Evolutionary conservation across 257 asterid species (phyloP), one percentile per base, ranked within the genome.

Genomic region (Jaltomata sinuosa): DNA sequence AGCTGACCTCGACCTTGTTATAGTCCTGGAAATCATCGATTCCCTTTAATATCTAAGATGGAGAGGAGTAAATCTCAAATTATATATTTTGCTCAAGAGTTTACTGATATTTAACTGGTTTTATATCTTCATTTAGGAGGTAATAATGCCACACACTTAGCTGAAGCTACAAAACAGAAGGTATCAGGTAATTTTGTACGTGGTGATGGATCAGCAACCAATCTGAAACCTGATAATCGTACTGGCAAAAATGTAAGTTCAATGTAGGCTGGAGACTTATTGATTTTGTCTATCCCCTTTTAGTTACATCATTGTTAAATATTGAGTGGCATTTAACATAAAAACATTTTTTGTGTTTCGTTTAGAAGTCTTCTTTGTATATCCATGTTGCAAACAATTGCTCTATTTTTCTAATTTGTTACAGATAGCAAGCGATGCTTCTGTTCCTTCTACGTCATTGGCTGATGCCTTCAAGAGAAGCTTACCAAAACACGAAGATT

Each of bases 381-480:
- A 77, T 49, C 62, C 29, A 49, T 77, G 62, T 9, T 77, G 18
- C 10, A 16, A 45, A 49, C 61, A 27, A 49, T 49, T 22, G 27
- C 19, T 55, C 84, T 4, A 38, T 59, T 38, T 80, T 36, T 59
- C 54, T 59, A 22, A 55, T 81, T 53, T 52, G 7, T 45, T 52
- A 36, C 83, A 85, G 85, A 76, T 71, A 19, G 22, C 80, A 55
- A 81, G 57, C 40, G 53, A 72, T 79, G 79, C 69, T n/a, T 47
- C 83, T 54, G 79, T 25, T 77, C 83, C 83, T 19, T 85, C 87
- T 36, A 81, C 85, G 19, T 81, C 87, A 2, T 52, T 85, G 77
- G 85, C 87, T 59, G 59, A 69, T 32, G 87, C 87, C 11, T 85
- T 85, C 68, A 85, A 81, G 59, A 85, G 83, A 64, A 85, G 79